phyloP scores from a whole-genome alignment of 805 yeast genomes.

The Isabelozyma heimii region DNA sequence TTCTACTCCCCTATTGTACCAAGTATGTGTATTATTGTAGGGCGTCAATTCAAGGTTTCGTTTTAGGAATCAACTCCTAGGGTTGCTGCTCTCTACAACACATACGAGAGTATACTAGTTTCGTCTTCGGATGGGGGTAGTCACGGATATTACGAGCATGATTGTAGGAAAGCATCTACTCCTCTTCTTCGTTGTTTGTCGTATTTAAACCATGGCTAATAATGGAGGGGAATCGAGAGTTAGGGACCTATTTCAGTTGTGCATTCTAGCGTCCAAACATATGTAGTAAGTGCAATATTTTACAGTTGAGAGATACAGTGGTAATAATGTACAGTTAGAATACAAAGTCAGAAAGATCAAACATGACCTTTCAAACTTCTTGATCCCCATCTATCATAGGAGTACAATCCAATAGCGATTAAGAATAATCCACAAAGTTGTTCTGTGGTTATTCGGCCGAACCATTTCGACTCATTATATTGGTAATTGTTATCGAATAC shows the following conservation, averaged over 20 bases:
- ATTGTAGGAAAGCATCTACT: slow-evolving; percentile 11
- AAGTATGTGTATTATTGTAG: slow-evolving; percentile 51
- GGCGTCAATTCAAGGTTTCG: slow-evolving; percentile 30
- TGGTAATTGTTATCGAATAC: slow-evolving; percentile 23
- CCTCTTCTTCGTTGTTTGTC: neutral
- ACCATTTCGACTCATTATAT: slow-evolving; percentile 16
- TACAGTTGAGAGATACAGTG: neutral
- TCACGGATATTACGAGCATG: slow-evolving; percentile 43
- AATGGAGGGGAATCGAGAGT: neutral
- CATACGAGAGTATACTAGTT: slow-evolving; percentile 45
- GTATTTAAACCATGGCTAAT: neutral
- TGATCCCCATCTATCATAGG: slow-evolving; percentile 65
- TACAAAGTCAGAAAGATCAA: neutral
- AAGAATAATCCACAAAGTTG: slow-evolving; percentile 51
- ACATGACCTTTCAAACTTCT: slow-evolving; percentile 14
- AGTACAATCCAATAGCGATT: slow-evolving; percentile 55
- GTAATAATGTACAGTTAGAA: neutral
- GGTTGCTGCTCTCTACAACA: slow-evolving; percentile 49
- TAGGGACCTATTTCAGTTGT: slow-evolving; percentile 7
- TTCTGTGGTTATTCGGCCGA: slow-evolving; percentile 36
- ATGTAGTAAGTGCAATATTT: neutral
- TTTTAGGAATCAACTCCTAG: slow-evolving; percentile 22
- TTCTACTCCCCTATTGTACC: slow-evolving; percentile 39
- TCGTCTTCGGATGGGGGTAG: slow-evolving; percentile 25
- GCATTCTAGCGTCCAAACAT: slow-evolving; percentile 47